Evolutionary conservation across 768 basidiomycete species (phyloP), one percentile per base, ranked within the genome.

Genomic region (Tubosaeta brunneosetosa): DNA sequence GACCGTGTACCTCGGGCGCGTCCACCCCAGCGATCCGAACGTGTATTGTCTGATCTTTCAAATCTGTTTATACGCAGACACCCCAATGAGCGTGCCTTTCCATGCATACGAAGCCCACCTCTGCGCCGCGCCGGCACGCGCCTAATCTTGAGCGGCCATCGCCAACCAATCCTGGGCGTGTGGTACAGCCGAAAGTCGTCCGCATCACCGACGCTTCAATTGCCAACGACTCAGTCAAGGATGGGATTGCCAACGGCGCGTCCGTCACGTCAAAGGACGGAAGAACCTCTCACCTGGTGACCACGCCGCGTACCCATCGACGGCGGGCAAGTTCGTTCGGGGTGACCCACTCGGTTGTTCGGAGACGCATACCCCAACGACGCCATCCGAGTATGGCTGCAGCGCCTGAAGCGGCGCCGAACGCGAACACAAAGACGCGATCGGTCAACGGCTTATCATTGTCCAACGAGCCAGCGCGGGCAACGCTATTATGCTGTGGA

Each of bases 11-110:
- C 76, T 98, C 94, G 0, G 94, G 94, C 1, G 94, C 94, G 65
- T 98, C 94, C 5, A 93, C 83, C 0, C 91, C 94, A 13, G 90
- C 90, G 27, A 98, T 81, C 13, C 94, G 83, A 27, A 98, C 83
- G 61, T 90, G 86, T 16, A 97, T 74, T 2, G 94, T 97, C 59
- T 91, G 73, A 55, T 85, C 81, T 64, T 82, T 88, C 44, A 94
- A 74, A 0, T 82, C 92, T 91, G 17, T 22, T 22, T 22, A 22
- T 3, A 22, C 22, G 3, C 22, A n/a, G n/a, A 22, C 22, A 22
- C 22, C 22, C 22, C 22, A 22, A 22, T 22, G 22, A 22, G 22
- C 22, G 22, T 22, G 22, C 22, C 22, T 22, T 22, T 6, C 17
- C 8, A 40, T 17, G 2, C 6, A 40, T n/a, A 19, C 1, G 17